Conservation (phyloP, 139 green algal species). For the Chlamydomonas incerta region DNA sequence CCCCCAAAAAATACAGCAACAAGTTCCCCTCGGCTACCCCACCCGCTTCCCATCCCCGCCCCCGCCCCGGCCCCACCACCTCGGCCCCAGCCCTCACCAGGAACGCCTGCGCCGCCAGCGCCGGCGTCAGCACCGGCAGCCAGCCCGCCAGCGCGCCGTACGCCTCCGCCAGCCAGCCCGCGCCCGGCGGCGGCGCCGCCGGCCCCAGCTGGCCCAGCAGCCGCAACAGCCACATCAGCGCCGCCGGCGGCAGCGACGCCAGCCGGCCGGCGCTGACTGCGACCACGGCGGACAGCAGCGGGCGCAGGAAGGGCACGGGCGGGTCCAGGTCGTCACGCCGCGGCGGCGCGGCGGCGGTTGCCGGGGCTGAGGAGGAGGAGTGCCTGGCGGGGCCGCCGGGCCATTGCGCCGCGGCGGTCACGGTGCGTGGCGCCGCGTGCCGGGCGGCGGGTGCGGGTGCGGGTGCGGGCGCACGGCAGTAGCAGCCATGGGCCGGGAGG, state of each 20-base stretch:
- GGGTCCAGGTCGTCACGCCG: background rate
- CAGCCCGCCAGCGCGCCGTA: background rate
- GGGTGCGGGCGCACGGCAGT: too few relatives aligned
- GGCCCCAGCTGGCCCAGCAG: background rate
- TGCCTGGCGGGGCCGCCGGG: too few relatives aligned
- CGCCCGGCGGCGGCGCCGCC: background rate
- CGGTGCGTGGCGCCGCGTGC: too few relatives aligned
- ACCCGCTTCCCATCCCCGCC: too few relatives aligned
- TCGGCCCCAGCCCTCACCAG: too few relatives aligned
- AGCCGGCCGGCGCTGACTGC: background rate
- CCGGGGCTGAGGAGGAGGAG: background rate
- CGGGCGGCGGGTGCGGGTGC: too few relatives aligned
- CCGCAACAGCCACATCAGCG: background rate
- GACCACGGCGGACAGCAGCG: slow-evolving; percentile 4
- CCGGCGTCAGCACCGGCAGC: background rate
- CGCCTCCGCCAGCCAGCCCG: slow-evolving; percentile 27
- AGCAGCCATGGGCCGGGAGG: too few relatives aligned
- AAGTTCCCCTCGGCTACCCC: too few relatives aligned
- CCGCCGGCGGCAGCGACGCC: background rate
- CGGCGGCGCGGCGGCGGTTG: background rate
- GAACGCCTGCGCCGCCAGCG: slow-evolving; percentile 7
- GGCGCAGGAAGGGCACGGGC: background rate
- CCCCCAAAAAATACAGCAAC: too few relatives aligned
- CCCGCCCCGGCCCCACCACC: too few relatives aligned
- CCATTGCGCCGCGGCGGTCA: too few relatives aligned